A percentile compares a stretch with the other conserved stretches of the same genome.
Evolutionary conservation across 2,329 filamentous ascomycete genomes (phyloP).

Genomic region (Calonectria multiphialidica): DNA sequence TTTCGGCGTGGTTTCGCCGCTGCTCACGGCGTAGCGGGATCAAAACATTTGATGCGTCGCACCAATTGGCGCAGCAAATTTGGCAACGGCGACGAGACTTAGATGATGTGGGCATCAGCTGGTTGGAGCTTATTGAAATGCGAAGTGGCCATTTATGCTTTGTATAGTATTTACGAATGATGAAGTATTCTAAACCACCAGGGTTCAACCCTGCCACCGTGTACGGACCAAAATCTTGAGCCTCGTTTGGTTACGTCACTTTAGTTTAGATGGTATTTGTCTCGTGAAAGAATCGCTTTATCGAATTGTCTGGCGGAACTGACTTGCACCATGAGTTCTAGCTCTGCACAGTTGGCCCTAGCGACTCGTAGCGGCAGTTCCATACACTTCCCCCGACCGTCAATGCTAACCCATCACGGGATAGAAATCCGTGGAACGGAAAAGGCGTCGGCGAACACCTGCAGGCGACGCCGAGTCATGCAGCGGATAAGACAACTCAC

Average conservation of each 20-base stretch:
- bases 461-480: neutral
- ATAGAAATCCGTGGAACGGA: no score
- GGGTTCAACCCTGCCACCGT: no score
- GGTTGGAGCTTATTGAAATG: neutral
- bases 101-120: neutral
- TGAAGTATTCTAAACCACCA: neutral
- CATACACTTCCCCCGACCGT: no score
- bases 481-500: neutral
- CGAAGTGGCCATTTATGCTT: neutral
- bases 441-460: neutral
- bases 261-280: no score
- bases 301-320: no score
- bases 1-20: neutral
- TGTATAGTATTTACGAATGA: neutral
- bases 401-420: no score
- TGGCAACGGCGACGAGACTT: slow-evolving; percentile 1
- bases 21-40: neutral
- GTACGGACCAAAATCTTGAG: no score
- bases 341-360: no score
- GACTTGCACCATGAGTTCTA: no score
- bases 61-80: neutral
- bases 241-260: no score
- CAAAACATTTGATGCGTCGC: neutral
- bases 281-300: no score
- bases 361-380: no score